A percentile compares a stretch with the other conserved stretches of the same genome.
These are phyloP conservation scores for Geranium rotundifolium DNA, from an alignment of 345 rosid species.

Conservation along the genomic window DNA sequence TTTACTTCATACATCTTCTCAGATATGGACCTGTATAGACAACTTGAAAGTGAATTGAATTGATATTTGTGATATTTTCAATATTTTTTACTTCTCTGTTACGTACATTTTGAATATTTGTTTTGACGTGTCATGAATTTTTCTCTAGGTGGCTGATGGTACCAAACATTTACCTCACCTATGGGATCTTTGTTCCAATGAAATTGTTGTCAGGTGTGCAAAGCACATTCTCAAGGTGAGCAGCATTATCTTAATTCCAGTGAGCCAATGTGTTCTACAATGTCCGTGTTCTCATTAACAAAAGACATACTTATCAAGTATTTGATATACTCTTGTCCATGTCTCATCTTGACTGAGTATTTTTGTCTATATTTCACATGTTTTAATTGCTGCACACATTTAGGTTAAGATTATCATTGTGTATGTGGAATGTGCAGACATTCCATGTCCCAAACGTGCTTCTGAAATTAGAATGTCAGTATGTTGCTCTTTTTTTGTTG, in stretches of 20 bases:
- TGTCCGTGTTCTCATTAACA: background rate
- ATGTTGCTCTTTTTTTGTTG: constrained; percentile 10
- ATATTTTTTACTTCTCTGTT: background rate
- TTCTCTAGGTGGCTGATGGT: constrained; percentile 70
- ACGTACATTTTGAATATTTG: background rate
- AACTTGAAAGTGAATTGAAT: background rate
- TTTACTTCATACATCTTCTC: background rate
- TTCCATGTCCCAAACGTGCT: background rate
- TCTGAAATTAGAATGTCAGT: background rate
- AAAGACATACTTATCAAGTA: background rate
- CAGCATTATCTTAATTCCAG: background rate
- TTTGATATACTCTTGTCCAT: background rate
- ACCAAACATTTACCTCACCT: constrained; percentile 86
- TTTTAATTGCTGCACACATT: background rate
- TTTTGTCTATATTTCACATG: background rate
- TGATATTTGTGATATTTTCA: background rate
- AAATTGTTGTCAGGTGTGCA: constrained; percentile 77
- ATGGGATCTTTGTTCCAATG: constrained; percentile 87
- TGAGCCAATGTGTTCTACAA: background rate
- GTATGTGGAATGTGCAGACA: too few relatives aligned
- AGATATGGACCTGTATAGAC: background rate
- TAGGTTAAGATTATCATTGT: background rate
- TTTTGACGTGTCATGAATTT: background rate
- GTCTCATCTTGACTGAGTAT: too few relatives aligned
- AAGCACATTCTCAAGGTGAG: constrained; percentile 92